Base-by-base conservation (phyloP, 768 basidiomycete species). In the Lanmaoa pseudosensibilis region DNA sequence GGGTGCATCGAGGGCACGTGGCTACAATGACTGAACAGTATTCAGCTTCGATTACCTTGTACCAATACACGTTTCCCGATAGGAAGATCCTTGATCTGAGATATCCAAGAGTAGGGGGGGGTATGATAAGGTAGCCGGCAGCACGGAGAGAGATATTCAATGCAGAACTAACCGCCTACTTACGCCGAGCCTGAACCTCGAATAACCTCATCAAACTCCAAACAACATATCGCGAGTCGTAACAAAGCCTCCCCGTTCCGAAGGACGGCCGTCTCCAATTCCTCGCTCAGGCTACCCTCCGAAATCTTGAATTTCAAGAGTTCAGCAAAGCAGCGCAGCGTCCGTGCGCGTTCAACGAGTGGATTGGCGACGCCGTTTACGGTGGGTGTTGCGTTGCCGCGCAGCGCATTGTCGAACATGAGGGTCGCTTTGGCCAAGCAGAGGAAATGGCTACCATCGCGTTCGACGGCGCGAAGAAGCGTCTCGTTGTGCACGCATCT, bases 1-100 rank as follows among this genome's bases (percentile, higher is more conserved):
- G 30, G 71, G 66, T 23, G 50, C 65, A 34, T 55, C 72, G 18
- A 77, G 78, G 57, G 70, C 79, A 49, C 75, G 79, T 33, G 83
- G 85, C 13, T 87, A 86, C 72, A 86, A 84, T 59, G 86, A 87
- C 65, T 86, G 64, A 79, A 21, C 19, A 9, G 6, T 34, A 33
- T n/a, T 13, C 30, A 56, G 15, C 21, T 37, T 51, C 6, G n/a
- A 52, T 32, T 46, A 44, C 44, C 47, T 49, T 58, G 56, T 61
- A 61, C 21, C 16, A 30, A 48, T 54, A 54, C 46, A 47, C 2
- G 16, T 44, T 21, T 47, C 16, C 12, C 6, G n/a, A 36, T 33
- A 25, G 15, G 27, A 19, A 4, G 3, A 19, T 46, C 38, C 43
- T 8, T 10, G 27, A 43, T 52, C 49, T 51, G 49, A 36, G 34